A percentile compares a stretch with the other conserved stretches of the same genome.
phyloP scores from a whole-genome alignment of 768 basidiomycete species.

The Kwoniella sp. region DNA sequence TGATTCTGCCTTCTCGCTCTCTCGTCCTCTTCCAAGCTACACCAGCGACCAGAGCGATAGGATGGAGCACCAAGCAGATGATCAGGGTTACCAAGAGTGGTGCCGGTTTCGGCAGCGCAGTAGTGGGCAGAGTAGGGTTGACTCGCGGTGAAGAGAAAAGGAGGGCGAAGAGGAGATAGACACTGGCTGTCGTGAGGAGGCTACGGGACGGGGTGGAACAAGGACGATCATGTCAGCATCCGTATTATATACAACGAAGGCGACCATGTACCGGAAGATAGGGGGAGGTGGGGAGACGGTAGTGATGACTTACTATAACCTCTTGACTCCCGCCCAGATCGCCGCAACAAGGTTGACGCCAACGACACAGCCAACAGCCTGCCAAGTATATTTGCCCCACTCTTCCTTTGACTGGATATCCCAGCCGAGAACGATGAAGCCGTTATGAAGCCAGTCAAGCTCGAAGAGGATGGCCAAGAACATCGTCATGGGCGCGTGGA shows the following conservation, averaged over 20 bases:
- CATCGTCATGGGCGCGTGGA: conserved; percentile 74
- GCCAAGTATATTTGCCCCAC: conserved; percentile 66
- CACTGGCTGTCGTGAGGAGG: conserved; percentile 31
- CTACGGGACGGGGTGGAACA: conserved; percentile 57
- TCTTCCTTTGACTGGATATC: conserved; percentile 62
- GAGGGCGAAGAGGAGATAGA: conserved; percentile 49
- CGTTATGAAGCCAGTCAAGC: conserved; percentile 64
- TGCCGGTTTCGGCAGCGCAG: conserved; percentile 53
- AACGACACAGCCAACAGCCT: conserved; percentile 71
- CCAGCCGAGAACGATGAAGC: conserved; percentile 71
- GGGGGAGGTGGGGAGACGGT: too few relatives aligned
- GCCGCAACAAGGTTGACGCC: conserved; percentile 63
- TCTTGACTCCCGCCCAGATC: conserved; percentile 45
- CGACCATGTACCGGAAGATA: too few relatives aligned
- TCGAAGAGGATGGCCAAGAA: conserved; percentile 64
- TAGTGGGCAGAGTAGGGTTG: conserved; percentile 47
- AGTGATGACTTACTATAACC: conserved; percentile 45
- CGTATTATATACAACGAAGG: too few relatives aligned
- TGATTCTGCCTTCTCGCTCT: conserved; percentile 54
- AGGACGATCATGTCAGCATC: background rate
- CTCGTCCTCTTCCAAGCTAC: conserved; percentile 53
- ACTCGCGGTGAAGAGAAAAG: conserved; percentile 50
- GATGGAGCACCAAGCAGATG: conserved; percentile 55
- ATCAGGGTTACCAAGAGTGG: conserved; percentile 55
- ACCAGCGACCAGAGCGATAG: conserved; percentile 54